A percentile compares a stretch with the other conserved stretches of the same genome.
phyloP scores from a whole-genome alignment of 2,329 filamentous ascomycete species.

The Zasmidium citrigriseum region DNA sequence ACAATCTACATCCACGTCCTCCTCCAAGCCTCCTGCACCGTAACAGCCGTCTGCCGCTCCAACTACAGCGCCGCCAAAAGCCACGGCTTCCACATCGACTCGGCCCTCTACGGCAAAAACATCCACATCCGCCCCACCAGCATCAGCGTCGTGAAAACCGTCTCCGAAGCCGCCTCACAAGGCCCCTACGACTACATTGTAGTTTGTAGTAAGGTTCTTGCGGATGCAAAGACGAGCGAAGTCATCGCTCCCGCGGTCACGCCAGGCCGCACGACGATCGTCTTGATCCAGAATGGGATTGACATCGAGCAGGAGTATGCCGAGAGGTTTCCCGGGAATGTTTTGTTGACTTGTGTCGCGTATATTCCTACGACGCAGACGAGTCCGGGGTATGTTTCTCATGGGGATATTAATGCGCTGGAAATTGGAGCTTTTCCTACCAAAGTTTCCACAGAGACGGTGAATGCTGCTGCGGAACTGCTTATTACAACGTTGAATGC shows the following conservation, averaged over 20 bases:
- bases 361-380: conserved; percentile 57
- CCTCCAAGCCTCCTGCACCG: conserved; percentile 38
- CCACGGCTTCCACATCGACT: conserved; percentile 45
- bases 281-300: conserved; percentile 64
- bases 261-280: conserved; percentile 51
- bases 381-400: conserved; percentile 49
- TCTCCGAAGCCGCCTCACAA: conserved; percentile 34
- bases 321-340: conserved; percentile 50
- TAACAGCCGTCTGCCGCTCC: conserved; percentile 49
- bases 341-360: conserved; percentile 58
- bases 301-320: conserved; percentile 60
- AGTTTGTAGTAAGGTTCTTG: conserved; percentile 50
- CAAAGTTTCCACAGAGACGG: neutral
- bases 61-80: conserved; percentile 46
- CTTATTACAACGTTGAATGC: conserved; percentile 37
- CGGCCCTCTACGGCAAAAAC: conserved; percentile 38
- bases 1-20: conserved; percentile 46
- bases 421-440: conserved; percentile 54
- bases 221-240: conserved; percentile 36
- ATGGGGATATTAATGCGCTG: conserved; percentile 50
- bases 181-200: conserved; percentile 50
- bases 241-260: conserved; percentile 43
- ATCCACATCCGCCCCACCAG: conserved; percentile 36
- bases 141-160: conserved; percentile 35
- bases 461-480: conserved; percentile 18